Conservation (phyloP, 495 filamentous ascomycete genomes). For the Talaromyces borbonicus region DNA sequence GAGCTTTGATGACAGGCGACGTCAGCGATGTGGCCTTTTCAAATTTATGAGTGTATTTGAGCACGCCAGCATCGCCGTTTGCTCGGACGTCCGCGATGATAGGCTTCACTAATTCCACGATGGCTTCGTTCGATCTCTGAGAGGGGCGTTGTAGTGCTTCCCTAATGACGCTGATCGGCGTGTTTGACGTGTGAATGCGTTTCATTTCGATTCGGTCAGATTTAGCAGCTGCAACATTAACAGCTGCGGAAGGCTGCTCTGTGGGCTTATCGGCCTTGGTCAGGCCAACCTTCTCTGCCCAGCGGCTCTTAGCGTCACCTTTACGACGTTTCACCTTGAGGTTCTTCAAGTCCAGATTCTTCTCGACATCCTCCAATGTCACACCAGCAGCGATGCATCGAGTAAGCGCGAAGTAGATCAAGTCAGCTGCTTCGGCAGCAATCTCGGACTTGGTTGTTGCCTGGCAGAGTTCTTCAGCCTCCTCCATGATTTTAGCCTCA, state of each 20-base stretch:
- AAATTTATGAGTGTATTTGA: conserved; percentile 93
- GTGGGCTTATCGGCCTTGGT: conserved; percentile 25
- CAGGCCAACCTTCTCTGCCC: conserved; percentile 73
- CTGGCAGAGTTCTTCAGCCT: conserved; percentile 87
- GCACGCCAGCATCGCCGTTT: conserved; percentile 74
- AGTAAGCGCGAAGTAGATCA: conserved; percentile 91
- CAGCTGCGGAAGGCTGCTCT: conserved; percentile 30
- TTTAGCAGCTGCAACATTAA: conserved; percentile 32
- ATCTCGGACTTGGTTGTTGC: conserved; percentile 73
- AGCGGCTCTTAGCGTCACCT: conserved; percentile 87
- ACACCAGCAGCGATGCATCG: conserved; percentile 80
- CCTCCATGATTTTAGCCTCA: conserved; percentile 95
- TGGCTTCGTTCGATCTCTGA: conserved; percentile 80
- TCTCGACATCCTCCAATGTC: conserved; percentile 75
- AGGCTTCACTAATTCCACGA: conserved; percentile 79
- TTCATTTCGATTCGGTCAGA: conserved; percentile 72
- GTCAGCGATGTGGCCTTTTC: conserved; percentile 87
- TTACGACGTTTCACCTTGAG: conserved; percentile 84
- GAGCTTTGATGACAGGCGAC: conserved; percentile 78
- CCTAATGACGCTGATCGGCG: conserved; percentile 48
- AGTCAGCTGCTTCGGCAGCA: conserved; percentile 87
- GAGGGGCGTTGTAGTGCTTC: conserved; percentile 76
- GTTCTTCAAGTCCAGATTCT: conserved; percentile 87
- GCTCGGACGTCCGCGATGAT: conserved; percentile 79
- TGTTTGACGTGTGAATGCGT: conserved; percentile 56